These are phyloP conservation scores for Bisporella sp. DNA, from an alignment of 2,329 filamentous ascomycete species.

Conservation along the genomic window DNA sequence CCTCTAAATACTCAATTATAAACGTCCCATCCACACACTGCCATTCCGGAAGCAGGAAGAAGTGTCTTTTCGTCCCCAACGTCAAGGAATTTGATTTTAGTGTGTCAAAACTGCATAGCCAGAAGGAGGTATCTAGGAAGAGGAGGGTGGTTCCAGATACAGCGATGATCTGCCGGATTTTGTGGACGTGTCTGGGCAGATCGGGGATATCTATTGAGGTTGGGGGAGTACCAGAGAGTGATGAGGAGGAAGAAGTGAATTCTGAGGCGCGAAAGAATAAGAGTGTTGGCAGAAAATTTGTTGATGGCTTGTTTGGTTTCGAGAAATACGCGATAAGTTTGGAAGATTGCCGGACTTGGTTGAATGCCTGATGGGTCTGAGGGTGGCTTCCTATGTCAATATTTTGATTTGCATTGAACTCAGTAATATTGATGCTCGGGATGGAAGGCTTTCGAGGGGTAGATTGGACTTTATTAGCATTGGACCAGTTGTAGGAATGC, in stretches of 20 bases:
- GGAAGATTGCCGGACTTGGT: not conserved
- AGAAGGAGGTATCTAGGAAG: not conserved
- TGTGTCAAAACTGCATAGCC: not conserved
- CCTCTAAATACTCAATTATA: slow-evolving; percentile 8
- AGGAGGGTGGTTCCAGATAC: not conserved
- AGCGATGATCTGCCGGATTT: not conserved
- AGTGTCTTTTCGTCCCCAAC: slow-evolving; percentile 7
- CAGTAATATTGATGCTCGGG: not conserved
- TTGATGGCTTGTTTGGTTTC: not conserved
- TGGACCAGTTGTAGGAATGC: not conserved
- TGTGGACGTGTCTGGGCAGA: not conserved
- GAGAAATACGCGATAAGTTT: not conserved
- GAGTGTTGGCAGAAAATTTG: no score
- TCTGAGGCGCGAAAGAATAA: not conserved
- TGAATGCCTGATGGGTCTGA: not conserved
- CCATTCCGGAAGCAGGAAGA: slow-evolving; percentile 17
- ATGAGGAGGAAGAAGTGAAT: not conserved
- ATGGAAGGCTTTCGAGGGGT: not conserved
- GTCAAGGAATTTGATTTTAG: not conserved
- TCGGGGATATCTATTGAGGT: not conserved
- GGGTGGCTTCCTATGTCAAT: no score
- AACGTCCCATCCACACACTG: slow-evolving; percentile 5
- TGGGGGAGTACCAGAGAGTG: not conserved
- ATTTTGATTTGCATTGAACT: not conserved
- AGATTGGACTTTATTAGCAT: not conserved